phyloP scores from a whole-genome alignment of 208 protist species.

The Leishmania guyanensis region DNA sequence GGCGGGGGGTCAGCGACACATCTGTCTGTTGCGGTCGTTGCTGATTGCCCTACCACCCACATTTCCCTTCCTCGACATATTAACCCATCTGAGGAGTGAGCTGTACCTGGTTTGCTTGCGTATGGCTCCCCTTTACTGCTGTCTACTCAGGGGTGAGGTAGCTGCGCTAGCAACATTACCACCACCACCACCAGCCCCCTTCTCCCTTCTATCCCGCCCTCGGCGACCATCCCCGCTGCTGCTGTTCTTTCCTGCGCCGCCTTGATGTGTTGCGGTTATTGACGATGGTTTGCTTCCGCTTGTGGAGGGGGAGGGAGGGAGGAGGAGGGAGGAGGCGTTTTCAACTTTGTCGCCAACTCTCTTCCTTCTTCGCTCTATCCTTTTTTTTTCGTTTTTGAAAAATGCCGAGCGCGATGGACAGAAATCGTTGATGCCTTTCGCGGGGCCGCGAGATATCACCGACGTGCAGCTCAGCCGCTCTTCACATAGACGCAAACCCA shows the following conservation, averaged over 20 bases:
- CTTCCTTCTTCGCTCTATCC: not conserved
- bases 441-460: not conserved
- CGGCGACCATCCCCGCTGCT: not conserved
- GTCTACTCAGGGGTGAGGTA: not conserved
- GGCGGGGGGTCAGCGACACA: not conserved
- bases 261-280: not conserved
- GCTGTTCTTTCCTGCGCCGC: not conserved
- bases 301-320: not conserved
- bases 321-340: not conserved
- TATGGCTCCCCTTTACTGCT: not conserved
- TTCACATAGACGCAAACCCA: not conserved
- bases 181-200: not conserved
- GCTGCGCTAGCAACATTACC: not conserved
- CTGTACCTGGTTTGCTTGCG: not conserved
- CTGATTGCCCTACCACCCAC: not conserved
- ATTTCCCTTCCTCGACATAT: not conserved
- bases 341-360: not conserved
- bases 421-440: not conserved
- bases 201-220: not conserved
- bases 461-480: not conserved
- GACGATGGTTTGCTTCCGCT: not conserved
- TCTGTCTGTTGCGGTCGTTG: not conserved
- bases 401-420: too few species aligned
- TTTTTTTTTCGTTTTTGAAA: not conserved
- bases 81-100: not conserved